Percentiles rank a stretch among this genome's conserved stretches.
These are phyloP conservation scores for Saksenaea vasiformis DNA, from an alignment of 371 early-diverging fungal genomes.

Conservation along the genomic window DNA sequence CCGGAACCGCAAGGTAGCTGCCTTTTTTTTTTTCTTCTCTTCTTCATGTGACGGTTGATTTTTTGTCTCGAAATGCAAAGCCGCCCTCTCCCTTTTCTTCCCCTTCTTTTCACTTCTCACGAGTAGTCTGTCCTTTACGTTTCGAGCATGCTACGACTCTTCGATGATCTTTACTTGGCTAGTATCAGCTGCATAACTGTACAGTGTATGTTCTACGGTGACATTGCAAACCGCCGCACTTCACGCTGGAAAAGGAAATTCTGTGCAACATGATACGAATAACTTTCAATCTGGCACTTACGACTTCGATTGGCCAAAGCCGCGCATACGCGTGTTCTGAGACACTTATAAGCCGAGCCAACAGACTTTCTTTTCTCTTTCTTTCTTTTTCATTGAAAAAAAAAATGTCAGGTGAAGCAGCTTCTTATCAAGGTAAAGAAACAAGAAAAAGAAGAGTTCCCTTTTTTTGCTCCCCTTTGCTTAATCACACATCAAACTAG, in stretches of 20 bases:
- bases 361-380: not conserved
- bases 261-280: not conserved
- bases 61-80: not conserved
- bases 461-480: not conserved
- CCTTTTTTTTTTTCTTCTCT: not conserved
- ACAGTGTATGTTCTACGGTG: too few species aligned
- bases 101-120: too few species aligned
- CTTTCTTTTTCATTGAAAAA: not conserved
- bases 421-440: constrained; percentile 17
- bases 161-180: too few species aligned
- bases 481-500: not conserved
- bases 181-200: too few species aligned
- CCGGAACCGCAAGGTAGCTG: too few species aligned
- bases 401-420: constrained; percentile 26
- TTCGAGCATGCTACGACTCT: too few species aligned
- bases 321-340: not conserved
- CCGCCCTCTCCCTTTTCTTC: not conserved
- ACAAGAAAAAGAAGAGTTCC: not conserved
- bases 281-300: not conserved
- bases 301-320: constrained; percentile 4
- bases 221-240: not conserved
- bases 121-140: too few species aligned
- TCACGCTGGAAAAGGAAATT: constrained; percentile 3
- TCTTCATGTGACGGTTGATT: not conserved
- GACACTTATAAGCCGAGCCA: not conserved